These are phyloP conservation scores for Moniliophthora roreri DNA, from an alignment of 1,284 basidiomycete species.

Conservation along the genomic window DNA sequence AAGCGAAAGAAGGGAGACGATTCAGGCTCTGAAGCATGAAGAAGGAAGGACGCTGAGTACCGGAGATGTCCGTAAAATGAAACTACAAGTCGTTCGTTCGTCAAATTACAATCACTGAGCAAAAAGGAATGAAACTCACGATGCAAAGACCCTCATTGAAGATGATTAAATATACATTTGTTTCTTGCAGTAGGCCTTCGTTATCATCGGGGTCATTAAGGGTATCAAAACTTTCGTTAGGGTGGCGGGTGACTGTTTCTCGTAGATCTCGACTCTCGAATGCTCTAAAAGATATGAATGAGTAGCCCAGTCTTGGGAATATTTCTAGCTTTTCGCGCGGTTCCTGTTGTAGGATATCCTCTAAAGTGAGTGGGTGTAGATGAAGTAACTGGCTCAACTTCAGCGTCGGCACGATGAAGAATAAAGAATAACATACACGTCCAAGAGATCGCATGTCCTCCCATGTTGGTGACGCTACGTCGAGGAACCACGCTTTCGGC, in stretches of 20 bases:
- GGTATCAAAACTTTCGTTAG: constrained; percentile 24
- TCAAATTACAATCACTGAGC: background rate
- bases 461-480: constrained; percentile 89
- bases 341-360: constrained; percentile 95
- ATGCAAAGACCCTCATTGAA: constrained; percentile 90
- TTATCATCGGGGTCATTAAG: constrained; percentile 26
- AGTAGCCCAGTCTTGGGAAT: constrained; percentile 90
- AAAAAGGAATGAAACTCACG: constrained; percentile 48
- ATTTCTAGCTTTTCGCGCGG: constrained; percentile 91
- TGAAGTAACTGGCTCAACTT: constrained; percentile 66
- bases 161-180: constrained; percentile 88
- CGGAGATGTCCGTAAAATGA: constrained; percentile 88
- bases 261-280: constrained; percentile 61
- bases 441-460: constrained; percentile 88
- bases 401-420: constrained; percentile 2
- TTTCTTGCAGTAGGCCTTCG: constrained; percentile 65
- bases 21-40: background rate
- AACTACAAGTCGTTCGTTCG: constrained; percentile 63
- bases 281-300: constrained; percentile 89
- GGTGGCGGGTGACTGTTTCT: constrained; percentile 36
- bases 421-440: constrained; percentile 51
- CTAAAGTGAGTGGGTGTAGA: constrained; percentile 91
- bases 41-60: constrained; percentile 29
- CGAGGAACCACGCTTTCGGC: constrained; percentile 87
- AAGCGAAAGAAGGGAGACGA: constrained; percentile 1